These are phyloP conservation scores for Taphrina sp. DNA, from an alignment of 1,139 yeast species.

Conservation along the genomic window DNA sequence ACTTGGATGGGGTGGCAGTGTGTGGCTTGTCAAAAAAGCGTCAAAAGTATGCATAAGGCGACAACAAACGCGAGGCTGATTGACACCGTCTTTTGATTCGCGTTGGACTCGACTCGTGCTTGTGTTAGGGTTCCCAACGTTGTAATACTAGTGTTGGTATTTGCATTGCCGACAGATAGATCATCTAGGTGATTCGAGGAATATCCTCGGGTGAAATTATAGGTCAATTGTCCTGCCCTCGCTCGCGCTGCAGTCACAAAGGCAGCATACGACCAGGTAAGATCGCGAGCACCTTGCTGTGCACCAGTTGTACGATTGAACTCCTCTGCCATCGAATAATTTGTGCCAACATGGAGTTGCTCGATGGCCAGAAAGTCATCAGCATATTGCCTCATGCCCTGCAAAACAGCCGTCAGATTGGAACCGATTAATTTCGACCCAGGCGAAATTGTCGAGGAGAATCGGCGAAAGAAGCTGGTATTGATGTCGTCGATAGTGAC, in stretches of 20 bases:
- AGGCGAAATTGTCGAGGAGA: background rate
- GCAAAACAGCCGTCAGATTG: conserved; percentile 34
- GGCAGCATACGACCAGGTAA: conserved; percentile 91
- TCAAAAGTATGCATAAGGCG: too few relatives aligned
- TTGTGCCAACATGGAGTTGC: conserved; percentile 42
- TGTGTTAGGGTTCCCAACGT: background rate
- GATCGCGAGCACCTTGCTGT: conserved; percentile 80
- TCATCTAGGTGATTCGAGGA: conserved; percentile 5
- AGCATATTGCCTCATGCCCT: conserved; percentile 33
- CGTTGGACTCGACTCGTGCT: background rate
- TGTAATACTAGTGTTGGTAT: too few relatives aligned
- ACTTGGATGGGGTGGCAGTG: too few relatives aligned
- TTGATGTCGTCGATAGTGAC: conserved; percentile 16
- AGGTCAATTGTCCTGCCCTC: conserved; percentile 19
- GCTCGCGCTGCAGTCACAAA: conserved; percentile 51
- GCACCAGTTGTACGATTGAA: conserved; percentile 76
- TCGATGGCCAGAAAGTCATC: conserved; percentile 42
- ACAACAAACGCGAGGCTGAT: too few relatives aligned
- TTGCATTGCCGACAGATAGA: too few relatives aligned
- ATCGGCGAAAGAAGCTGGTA: conserved; percentile 11
- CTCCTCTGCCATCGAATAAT: conserved; percentile 77
- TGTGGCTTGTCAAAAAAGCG: too few relatives aligned
- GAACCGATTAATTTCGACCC: conserved; percentile 1
- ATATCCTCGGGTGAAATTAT: conserved; percentile 7
- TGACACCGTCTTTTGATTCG: too few relatives aligned